Evolutionary conservation across 1,284 basidiomycete genomes (phyloP), one percentile per base, ranked within the genome.

Genomic region (Malassezia vespertilionis): DNA sequence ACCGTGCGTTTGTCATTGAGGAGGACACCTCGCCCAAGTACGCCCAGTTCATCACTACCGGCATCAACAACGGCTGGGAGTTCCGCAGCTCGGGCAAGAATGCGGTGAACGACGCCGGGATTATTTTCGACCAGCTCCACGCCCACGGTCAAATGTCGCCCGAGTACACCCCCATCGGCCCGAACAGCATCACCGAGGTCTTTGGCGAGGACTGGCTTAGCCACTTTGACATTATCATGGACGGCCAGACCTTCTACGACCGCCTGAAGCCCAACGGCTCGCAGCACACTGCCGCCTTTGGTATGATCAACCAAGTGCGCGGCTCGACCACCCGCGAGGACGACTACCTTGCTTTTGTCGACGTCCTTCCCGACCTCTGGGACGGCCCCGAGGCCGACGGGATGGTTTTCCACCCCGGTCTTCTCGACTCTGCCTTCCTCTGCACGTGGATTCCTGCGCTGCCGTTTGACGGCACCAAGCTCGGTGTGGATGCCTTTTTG

Each of bases 151-250:
- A 46, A 14, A 46, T 46, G 44, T 37, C 26, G 20, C 18, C 50
- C 4, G 50, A 52, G 26, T 34, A 32, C 37, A 44, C 48, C 2
- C 37, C 32, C 2, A 11, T 51, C 8, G 48, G 48, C n/a, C 50
- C 50, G 20, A 21, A 44, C 22, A 17, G 33, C 37, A 46, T 52
- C 20, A 22, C 26, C 17, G 50, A 52, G 40, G 38, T 46, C 26
- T 52, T 52, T 21, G 44, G 43, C 20, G 32, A 52, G 39, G 37
- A 52, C 34, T 51, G 48, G 48, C 15, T 51, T 11, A 27, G 32
- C 8, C 40, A 51, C 48, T 52, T 52, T 46, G 50, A 52, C 50
- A 46, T 52, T 38, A 23, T 46, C 44, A 52, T 52, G 50, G 43
- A 46, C 28, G 50, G 44, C 18, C 44, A 52, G 35, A 52, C 43